Evolutionary conservation across 177 flowering plant species (phyloP).

Genomic region (Vitis hybrid): DNA sequence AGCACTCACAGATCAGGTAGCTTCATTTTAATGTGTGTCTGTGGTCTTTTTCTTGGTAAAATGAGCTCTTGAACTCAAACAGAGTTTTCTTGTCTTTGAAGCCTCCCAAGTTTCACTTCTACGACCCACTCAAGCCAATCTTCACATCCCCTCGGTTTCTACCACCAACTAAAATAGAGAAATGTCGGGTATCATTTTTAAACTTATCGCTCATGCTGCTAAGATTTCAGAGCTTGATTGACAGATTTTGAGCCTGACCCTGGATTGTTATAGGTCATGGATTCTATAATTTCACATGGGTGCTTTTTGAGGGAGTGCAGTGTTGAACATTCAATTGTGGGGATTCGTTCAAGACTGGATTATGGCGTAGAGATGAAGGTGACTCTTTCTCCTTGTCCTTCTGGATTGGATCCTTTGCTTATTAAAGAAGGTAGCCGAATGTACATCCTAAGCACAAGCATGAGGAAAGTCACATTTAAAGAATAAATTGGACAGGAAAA

Average conservation of each 20-base stretch:
- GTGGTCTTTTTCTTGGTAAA: not conserved
- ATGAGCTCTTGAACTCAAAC: not conserved
- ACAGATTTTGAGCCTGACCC: not conserved
- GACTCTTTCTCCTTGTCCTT: not conserved
- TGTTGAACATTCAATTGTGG: conserved; percentile 7
- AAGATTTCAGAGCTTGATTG: not conserved
- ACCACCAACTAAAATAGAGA: conserved; percentile 8
- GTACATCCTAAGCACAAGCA: too few species aligned
- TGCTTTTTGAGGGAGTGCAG: conserved; percentile 3
- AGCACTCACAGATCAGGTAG: conserved; percentile 9
- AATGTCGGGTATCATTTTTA: conserved; percentile 4
- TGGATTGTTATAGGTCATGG: not conserved
- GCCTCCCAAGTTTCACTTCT: conserved; percentile 6
- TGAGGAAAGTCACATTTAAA: too few species aligned
- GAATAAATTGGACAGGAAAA: too few species aligned
- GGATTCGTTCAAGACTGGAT: conserved; percentile 1
- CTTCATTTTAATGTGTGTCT: not conserved
- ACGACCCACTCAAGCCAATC: conserved; percentile 2
- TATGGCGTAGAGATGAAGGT: not conserved
- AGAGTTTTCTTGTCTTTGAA: not conserved
- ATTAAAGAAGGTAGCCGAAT: not conserved
- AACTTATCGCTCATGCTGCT: not conserved
- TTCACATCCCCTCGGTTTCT: conserved; percentile 4
- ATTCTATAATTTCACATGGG: conserved; percentile 7
- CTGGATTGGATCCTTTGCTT: not conserved